Evolutionary conservation across 768 basidiomycete species (phyloP).

Genomic region (Ramaria rubella): DNA sequence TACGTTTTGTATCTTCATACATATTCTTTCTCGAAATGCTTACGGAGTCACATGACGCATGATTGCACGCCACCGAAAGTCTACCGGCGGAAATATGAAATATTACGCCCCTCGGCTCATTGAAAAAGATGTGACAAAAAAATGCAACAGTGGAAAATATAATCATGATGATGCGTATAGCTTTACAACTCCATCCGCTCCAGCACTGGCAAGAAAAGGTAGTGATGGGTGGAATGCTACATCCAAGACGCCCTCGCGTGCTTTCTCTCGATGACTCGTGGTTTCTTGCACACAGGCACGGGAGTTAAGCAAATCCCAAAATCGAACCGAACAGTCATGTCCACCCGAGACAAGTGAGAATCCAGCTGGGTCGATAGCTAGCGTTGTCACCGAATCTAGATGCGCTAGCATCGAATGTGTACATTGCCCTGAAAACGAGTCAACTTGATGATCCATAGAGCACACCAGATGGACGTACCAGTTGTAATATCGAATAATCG

Average conservation of each 20-base stretch:
- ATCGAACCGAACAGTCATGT: slow-evolving; percentile 89
- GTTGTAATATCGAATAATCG: slow-evolving; percentile 80
- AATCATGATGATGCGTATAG: slow-evolving; percentile 79
- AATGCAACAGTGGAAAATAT: slow-evolving; percentile 2
- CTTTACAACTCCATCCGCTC: slow-evolving; percentile 93
- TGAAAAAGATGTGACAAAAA: not conserved
- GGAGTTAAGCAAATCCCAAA: slow-evolving; percentile 87
- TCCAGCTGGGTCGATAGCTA: slow-evolving; percentile 82
- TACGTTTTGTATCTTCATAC: not conserved
- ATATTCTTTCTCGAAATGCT: not conserved
- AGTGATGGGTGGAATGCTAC: slow-evolving; percentile 79
- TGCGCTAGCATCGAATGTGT: slow-evolving; percentile 89
- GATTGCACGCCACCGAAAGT: too few relatives aligned
- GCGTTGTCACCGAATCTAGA: slow-evolving; percentile 83
- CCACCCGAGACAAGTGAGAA: slow-evolving; percentile 85
- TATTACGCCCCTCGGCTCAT: too few relatives aligned
- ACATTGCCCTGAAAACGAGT: slow-evolving; percentile 55
- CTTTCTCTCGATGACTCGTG: slow-evolving; percentile 83
- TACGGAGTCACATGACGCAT: not conserved
- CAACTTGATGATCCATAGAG: slow-evolving; percentile 5
- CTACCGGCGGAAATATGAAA: too few relatives aligned
- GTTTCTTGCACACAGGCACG: slow-evolving; percentile 84
- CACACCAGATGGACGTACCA: slow-evolving; percentile 41
- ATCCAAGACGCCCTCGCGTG: slow-evolving; percentile 83
- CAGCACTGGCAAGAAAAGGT: slow-evolving; percentile 86